Evolutionary conservation across 108 stramenopile genomes (phyloP), one percentile per base, ranked within the genome.

Genomic region (Aurantiochytrium sp.): DNA sequence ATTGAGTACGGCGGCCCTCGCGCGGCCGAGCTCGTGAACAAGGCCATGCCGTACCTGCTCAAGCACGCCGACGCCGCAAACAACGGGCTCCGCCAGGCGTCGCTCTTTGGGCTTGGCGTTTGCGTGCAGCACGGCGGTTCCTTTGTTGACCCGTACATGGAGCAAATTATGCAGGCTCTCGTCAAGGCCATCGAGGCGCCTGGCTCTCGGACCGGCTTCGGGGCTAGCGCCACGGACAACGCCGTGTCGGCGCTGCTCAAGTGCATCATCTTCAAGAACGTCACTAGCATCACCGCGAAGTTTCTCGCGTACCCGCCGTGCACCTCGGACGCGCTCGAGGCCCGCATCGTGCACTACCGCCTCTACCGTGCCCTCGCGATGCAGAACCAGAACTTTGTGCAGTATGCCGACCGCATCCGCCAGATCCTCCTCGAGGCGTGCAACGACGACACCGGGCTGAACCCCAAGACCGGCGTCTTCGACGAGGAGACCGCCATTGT

Each of bases 201-300:
- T 21, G 30, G 30, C 45, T 12, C 39, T 48, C 73, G 73, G 10
- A 81, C 39, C 27, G 73, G 42, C 24, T 81, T 48, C 27, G 39
- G 45, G 6, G 42, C 39, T 30, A 48, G 45, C 24, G 73, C 73
- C 3, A 41, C 42, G 10, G 73, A 81, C 2, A 81, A 41, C 39
- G 73, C 73, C 15, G 32, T 81, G 10, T 41, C 42, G 30, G 55
- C 54, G 27, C 21, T 55, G 27, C 55, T 59, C 32, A 41, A 65
- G 55, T 87, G 55, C 55, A 55, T 87, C 55, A 48, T 87, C 86
- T 87, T 87, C 55, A 37, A 48, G 39, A 59, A 87, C 37, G 54
- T 27, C 19, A n/a, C 27, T 24, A 37, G 36, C 27, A 19, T 32
- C 27, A 81, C 30, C 19, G n/a, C 73, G 1, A 81, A 81, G 73